phyloP scores from a whole-genome alignment of 352 stramenopile species.

The Aphanomyces invadans region DNA sequence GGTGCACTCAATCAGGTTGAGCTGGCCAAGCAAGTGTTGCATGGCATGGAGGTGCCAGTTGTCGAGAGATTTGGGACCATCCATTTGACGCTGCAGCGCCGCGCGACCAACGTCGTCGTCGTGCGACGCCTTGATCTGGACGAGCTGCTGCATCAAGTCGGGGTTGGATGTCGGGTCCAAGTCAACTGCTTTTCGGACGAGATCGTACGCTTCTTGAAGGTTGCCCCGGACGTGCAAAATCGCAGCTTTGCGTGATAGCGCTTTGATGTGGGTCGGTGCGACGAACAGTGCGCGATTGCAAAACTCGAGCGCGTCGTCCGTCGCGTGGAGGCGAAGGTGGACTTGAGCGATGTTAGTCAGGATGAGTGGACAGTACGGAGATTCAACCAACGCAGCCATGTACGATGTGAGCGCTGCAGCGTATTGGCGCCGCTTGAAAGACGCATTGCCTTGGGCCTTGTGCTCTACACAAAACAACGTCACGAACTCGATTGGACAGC shows the following conservation, averaged over 20 bases:
- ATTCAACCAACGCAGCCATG: conserved; percentile 54
- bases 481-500: neutral
- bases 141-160: conserved; percentile 63
- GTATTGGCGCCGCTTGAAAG: conserved; percentile 58
- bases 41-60: conserved; percentile 47
- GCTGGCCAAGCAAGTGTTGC: conserved; percentile 37
- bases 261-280: conserved; percentile 51
- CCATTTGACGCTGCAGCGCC: conserved; percentile 26
- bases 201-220: conserved; percentile 38
- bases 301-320: conserved; percentile 65
- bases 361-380: conserved; percentile 48
- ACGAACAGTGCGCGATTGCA: conserved; percentile 55
- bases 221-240: conserved; percentile 46
- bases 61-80: neutral
- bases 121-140: conserved; percentile 62
- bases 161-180: conserved; percentile 40
- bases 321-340: conserved; percentile 38
- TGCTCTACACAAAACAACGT: conserved; percentile 33
- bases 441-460: conserved; percentile 48
- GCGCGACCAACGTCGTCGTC: conserved; percentile 41
- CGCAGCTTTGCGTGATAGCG: conserved; percentile 50
- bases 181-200: conserved; percentile 44
- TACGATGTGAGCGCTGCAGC: conserved; percentile 46
- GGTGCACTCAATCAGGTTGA: conserved; percentile 31
- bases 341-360: conserved; percentile 67